Evolutionary conservation across 352 stramenopile species (phyloP), one percentile per base, ranked within the genome.

Genomic region (Saprolegnia parasitica): DNA sequence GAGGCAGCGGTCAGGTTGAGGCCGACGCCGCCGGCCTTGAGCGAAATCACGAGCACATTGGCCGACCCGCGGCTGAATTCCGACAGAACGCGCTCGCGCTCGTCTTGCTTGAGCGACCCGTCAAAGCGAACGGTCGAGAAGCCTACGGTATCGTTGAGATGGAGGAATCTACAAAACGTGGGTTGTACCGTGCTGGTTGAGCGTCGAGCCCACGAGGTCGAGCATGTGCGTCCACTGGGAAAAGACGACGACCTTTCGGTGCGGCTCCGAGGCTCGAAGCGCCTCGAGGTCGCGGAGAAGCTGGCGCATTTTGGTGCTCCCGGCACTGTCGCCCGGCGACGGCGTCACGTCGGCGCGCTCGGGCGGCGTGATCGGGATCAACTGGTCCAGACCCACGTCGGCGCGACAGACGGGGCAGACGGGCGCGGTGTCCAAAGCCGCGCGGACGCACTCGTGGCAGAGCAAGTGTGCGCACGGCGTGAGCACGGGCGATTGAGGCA

Each of bases 221-320:
- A 97, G 81, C 83, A 96, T 96, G 37, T 83, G 81, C 29, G 85
- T 95, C 85, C 88, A 97, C 74, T 97, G 90, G 10, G 87, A 96
- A 58, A 97, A 97, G 11, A 96, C 82, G 0, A 97, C 81, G 32
- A 94, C 82, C 62, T 97, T 97, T 29, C 84, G 81, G 61, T 80
- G 79, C 47, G 77, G 66, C 16, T 83, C 84, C 39, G 93, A 84
- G 20, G 63, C 24, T 16, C 52, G 35, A 26, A 47, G 24, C 10
- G 65, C 54, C 58, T 83, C 74, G 20, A 95, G 72, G 71, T 96
- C 88, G 3, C 71, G 62, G 21, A 91, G 66, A 15, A 93, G 72
- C 52, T 87, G 85, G 26, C 76, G 76, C 18, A 95, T 67, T 68
- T 95, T 95, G 49, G 75, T 70, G 70, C 84, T 93, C 58, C 21